Base-by-base conservation (phyloP, 345 rosid species). In the Dipteronia dyeriana region DNA sequence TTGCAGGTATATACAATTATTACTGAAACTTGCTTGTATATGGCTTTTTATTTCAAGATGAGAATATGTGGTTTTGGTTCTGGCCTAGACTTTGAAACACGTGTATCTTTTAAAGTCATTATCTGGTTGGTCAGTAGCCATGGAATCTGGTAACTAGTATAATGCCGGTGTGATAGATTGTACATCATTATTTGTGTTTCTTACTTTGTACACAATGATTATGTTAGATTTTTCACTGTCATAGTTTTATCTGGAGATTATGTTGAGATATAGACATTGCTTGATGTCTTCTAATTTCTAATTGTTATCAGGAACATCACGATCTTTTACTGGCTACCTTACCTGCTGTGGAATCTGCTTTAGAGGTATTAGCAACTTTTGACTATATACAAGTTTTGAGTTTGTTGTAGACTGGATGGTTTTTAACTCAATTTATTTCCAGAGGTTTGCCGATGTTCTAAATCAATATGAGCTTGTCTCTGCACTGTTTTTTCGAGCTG, bases 271-370 rank as follows among this genome's bases (percentile, higher is more conserved):
- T 60, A 22, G 76, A 59, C 31, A 79, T 75, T 67, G 34, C 72
- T 74, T 63, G 31, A 68, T 75, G 19, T 56, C 73, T 61, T 67
- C 72, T 43, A 59, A 75, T 74, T 56, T 72, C 57, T 34, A 56
- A 65, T 78, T 74, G 20, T 78, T 71, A 75, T 60, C 87, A 92
- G 98, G 98, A 94, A 75, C 98, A 94, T 87, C 98, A 88, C 60
- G 98, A 94, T 87, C 93, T 92, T 75, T 81, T 94, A 62, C 77
- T 91, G 88, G 82, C 91, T 78, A 79, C 89, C 63, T 84, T 94
- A 80, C 98, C 97, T 76, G 91, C 91, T 73, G 91, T 89, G 78
- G 91, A 90, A 80, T 89, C 89, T 73, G 84, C 94, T 81, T 89
- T 92, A 76, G 89, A 92, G 98, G 98, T 94, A 88, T 70, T 82